Evolutionary conservation across 805 yeast species (phyloP), one percentile per base, ranked within the genome.

Genomic region (Candida awuae): DNA sequence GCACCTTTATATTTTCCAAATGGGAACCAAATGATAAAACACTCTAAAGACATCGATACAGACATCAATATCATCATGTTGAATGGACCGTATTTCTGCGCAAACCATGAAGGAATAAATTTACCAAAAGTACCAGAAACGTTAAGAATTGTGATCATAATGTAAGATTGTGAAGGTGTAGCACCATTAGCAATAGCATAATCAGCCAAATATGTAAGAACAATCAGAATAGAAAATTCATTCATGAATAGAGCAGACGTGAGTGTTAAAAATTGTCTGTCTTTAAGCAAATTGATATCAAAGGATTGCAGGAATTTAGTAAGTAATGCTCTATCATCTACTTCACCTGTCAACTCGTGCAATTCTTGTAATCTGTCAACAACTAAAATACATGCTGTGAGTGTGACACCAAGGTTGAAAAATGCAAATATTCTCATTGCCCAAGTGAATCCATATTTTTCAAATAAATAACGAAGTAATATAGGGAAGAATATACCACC

Each of bases 21-120:
- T 2, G 86, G 86, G 15, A 78, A 56, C 85, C 86, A 79, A n/a
- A 80, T 50, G 0, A 65, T 61, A 35, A 79, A 62, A 5, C 73
- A 66, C 20, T 69, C 54, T 0, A 78, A 8, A 1, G 68, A 55
- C 44, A 73, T 65, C 56, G 66, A 18, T 67, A 72, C 29, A 60
- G 56, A 75, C 75, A 71, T 40, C 58, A 37, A 58, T 4, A 66
- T 61, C 52, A 71, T 67, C 28, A 74, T 63, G 50, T 78, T 77
- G 50, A 73, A 73, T 15, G 74, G 59, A 4, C 83, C 82, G 16
- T 66, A 47, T 25, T 45, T 38, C 43, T 61, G 65, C 0, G 65
- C 59, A 32, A 59, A 44, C 14, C 52, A 45, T 1, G 66, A 63
- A 1, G 65, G 58, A 14, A 59, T 41, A 29, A 58, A 51, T 36